Evolutionary conservation across 2,329 filamentous ascomycete genomes (phyloP), one percentile per base, ranked within the genome.

Genomic region (Elsinoe arachidis): DNA sequence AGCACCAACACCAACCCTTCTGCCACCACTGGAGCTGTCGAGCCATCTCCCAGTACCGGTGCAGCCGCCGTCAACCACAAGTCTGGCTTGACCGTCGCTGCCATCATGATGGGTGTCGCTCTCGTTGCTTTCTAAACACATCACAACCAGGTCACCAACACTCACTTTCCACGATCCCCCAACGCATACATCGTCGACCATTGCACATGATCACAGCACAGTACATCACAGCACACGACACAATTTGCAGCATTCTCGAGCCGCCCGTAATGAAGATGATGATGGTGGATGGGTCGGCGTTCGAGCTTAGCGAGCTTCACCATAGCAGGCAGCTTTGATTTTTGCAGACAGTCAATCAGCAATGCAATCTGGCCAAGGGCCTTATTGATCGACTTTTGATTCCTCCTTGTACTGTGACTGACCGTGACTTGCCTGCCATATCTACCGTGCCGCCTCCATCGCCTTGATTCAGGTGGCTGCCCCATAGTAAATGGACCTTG

Each of bases 251-350:
- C 49, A 53, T 19, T 30, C 43, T 56, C 30, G 54, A 49, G 54
- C 39, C 39, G 33, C 41, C 54, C 39, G 54, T 56, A 56, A 56
- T 56, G 54, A 38, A 38, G 33, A 47, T 33, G 53, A 47, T 49
- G 41, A 56, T 53, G 54, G 54, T 35, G 41, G 33, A 35, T 26
- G 39, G 54, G 19, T 26, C 23, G 54, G 54, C 34, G 21, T 56
- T 49, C 54, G 33, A 56, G 54, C 34, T 56, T 56, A 56, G 43
- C 54, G 54, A 56, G 54, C 54, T 56, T 56, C 33, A 47, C 39
- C 10, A 37, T 55, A 56, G 43, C 54, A 56, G 30, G 41, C 54
- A 56, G 54, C 19, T 56, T 47, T 47, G 33, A 46, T 38, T 56
- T 52, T 51, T 53, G 49, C 49, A 53, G 49, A 53, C 49, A 38